A percentile compares a stretch with the other conserved stretches of the same genome.
Evolutionary conservation across 331 rosid species (phyloP).

Genomic region (Acacia concinna): DNA sequence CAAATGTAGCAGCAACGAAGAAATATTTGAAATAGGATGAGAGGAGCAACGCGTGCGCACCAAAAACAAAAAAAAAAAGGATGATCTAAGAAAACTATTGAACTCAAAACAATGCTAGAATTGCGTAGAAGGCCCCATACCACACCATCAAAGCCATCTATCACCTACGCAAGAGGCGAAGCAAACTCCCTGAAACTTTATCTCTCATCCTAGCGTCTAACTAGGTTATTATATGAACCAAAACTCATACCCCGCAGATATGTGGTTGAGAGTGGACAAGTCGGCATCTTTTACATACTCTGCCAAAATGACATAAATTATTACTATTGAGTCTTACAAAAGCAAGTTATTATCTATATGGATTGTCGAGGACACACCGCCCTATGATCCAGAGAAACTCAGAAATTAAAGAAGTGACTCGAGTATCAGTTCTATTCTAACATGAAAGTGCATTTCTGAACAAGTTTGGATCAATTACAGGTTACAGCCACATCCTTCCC

Average conservation of each 20-base stretch:
- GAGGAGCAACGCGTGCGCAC: no score
- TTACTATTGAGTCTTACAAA: neutral
- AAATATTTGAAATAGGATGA: no score
- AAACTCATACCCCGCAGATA: neutral
- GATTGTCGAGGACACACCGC: neutral
- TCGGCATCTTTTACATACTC: neutral
- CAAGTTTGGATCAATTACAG: neutral
- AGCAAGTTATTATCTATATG: neutral
- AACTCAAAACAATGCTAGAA: neutral
- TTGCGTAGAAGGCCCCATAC: neutral
- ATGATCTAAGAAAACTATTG: neutral
- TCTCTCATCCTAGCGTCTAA: neutral
- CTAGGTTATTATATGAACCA: neutral
- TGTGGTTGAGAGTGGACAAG: neutral
- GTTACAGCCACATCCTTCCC: neutral
- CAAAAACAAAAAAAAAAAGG: neutral
- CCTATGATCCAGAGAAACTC: neutral
- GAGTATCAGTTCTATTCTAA: neutral
- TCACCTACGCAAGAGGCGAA: neutral
- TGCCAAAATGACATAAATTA: neutral
- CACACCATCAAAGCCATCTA: neutral
- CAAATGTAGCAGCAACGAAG: neutral
- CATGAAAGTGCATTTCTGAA: neutral
- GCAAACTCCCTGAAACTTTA: neutral
- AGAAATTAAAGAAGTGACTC: neutral